These are phyloP conservation scores for Gossypium sturtianum DNA, from an alignment of 345 rosid species.

Conservation along the genomic window DNA sequence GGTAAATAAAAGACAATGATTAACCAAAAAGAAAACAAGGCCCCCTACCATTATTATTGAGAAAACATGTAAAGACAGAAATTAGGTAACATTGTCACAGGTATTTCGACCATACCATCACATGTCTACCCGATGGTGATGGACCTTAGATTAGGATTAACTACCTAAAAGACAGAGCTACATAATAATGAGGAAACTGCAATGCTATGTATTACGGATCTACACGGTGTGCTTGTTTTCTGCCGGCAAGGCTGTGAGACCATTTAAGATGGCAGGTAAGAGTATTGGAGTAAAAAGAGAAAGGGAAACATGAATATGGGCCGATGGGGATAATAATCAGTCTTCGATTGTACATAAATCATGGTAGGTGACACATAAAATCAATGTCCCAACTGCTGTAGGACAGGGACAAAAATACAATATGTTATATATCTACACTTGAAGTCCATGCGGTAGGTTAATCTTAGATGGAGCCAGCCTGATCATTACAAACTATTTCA, in stretches of 20 bases:
- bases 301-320: no score
- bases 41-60: not conserved
- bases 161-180: not conserved
- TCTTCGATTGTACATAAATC: not conserved
- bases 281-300: not conserved
- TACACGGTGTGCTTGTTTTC: not conserved
- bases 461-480: not conserved
- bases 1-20: not conserved
- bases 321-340: not conserved
- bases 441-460: not conserved
- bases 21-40: not conserved
- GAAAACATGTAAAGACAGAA: not conserved
- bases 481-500: not conserved
- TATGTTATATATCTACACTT: not conserved
- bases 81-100: not conserved
- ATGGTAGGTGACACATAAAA: not conserved
- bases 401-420: not conserved
- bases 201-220: not conserved
- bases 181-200: not conserved
- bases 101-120: not conserved
- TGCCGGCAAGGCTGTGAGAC: not conserved
- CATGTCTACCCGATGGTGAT: not conserved
- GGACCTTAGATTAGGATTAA: not conserved
- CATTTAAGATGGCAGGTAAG: not conserved
- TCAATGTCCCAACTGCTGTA: conserved; percentile 5